phyloP scores from a whole-genome alignment of 805 yeast genomes.

The Metschnikowia lochheadii region DNA sequence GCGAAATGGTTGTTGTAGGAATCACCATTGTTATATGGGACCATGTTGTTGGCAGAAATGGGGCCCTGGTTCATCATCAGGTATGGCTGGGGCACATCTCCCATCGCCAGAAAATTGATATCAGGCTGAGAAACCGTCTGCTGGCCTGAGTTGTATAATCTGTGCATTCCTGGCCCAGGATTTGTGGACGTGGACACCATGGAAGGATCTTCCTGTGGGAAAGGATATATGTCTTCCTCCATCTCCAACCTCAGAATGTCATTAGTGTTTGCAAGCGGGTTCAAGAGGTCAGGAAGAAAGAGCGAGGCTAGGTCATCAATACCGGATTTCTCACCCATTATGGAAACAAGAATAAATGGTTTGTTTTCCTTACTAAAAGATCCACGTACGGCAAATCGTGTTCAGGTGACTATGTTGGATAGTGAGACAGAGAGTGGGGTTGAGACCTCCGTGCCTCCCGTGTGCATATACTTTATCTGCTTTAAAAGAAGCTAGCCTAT shows the following conservation, averaged over 20 bases:
- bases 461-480: background rate
- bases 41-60: background rate
- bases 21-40: background rate
- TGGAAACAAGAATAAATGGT: background rate
- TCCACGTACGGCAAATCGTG: background rate
- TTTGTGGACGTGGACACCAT: background rate
- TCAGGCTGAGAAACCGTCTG: background rate
- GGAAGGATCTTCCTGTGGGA: background rate
- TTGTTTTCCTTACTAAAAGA: background rate
- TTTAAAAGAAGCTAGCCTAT: too few relatives aligned
- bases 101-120: background rate
- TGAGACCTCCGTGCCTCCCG: background rate
- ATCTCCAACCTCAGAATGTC: background rate
- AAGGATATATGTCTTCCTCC: slow-evolving; percentile 2
- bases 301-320: slow-evolving; percentile 41
- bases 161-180: background rate
- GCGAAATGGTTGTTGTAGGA: background rate
- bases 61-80: background rate
- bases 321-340: slow-evolving; percentile 19
- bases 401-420: slow-evolving; percentile 1
- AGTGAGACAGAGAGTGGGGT: background rate
- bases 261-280: slow-evolving; percentile 14
- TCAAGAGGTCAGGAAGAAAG: slow-evolving; percentile 38
- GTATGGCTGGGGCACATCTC: background rate
- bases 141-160: background rate